phyloP scores from a whole-genome alignment of 768 basidiomycete species.

The Lyophyllum atratum region DNA sequence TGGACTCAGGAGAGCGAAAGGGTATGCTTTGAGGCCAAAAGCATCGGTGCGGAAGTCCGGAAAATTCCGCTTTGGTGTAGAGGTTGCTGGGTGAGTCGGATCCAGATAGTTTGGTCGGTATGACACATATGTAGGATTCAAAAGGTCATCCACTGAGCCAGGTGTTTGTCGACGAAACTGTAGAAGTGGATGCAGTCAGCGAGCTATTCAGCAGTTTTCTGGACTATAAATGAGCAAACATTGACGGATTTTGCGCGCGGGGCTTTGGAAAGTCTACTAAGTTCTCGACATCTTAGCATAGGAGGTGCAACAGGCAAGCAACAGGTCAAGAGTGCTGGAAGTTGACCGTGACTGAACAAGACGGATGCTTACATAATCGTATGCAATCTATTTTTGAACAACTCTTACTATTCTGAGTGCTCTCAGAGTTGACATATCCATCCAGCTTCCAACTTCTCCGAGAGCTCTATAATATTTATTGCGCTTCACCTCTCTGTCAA shows the following conservation, averaged over 20 bases:
- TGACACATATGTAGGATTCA: conserved; percentile 3
- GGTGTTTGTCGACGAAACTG: conserved; percentile 46
- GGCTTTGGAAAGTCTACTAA: conserved; percentile 34
- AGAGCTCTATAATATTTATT: no score
- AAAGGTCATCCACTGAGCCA: conserved; percentile 28
- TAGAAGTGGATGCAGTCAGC: background rate
- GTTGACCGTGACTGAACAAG: no score
- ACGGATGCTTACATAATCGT: background rate
- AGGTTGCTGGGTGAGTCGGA: conserved; percentile 27
- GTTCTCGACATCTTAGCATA: conserved; percentile 32
- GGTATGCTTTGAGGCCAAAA: conserved; percentile 29
- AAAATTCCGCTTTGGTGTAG: conserved; percentile 4
- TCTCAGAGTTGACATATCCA: no score
- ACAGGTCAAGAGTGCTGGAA: background rate
- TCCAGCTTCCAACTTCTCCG: no score
- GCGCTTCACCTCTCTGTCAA: no score
- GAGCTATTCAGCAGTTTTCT: background rate
- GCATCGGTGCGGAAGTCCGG: conserved; percentile 12
- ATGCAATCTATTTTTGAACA: no score
- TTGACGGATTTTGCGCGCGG: conserved; percentile 34
- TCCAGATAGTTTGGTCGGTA: conserved; percentile 22
- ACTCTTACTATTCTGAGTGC: no score
- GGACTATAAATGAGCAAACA: conserved; percentile 23
- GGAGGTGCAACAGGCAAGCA: no score
- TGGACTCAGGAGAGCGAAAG: conserved; percentile 29